Conservation (phyloP, 176 grass and related monocot species). For the Ensete glaucum region DNA sequence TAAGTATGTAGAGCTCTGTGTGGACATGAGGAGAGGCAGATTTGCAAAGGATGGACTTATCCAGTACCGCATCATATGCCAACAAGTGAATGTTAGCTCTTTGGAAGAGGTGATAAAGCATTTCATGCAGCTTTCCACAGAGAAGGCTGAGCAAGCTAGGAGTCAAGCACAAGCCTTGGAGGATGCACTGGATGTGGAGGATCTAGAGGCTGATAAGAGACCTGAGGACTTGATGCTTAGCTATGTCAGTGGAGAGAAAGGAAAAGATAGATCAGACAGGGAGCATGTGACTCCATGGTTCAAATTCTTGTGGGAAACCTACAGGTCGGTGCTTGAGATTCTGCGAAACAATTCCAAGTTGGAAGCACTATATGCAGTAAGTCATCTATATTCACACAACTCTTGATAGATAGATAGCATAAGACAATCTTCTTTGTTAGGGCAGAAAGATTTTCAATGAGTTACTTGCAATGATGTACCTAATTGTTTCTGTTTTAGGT, state of each 20-base stretch:
- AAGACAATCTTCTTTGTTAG: no score
- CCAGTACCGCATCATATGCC: conserved; percentile 87
- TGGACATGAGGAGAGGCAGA: conserved; percentile 76
- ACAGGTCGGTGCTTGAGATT: conserved; percentile 84
- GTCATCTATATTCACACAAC: conserved; percentile 2
- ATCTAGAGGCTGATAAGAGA: conserved; percentile 80
- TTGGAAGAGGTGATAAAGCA: conserved; percentile 92
- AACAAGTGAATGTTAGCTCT: conserved; percentile 86
- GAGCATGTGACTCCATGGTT: conserved; percentile 89
- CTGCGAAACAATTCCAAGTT: conserved; percentile 89
- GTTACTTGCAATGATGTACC: no score
- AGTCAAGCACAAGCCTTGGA: conserved; percentile 64
- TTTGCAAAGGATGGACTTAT: conserved; percentile 96
- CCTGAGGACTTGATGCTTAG: conserved; percentile 96
- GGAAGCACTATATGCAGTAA: conserved; percentile 80
- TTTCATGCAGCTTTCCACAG: conserved; percentile 81
- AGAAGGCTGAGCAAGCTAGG: conserved; percentile 70
- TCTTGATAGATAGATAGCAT: no score
- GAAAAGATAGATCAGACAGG: conserved; percentile 79
- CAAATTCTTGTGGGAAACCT: conserved; percentile 93
- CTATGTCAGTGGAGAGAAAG: conserved; percentile 88
- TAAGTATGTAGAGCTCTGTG: conserved; percentile 86
- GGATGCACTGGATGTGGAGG: conserved; percentile 87
- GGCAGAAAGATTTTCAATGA: no score
- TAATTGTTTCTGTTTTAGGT: conserved; percentile 5